These are phyloP conservation scores for Macrophomina phaseolina DNA, from an alignment of 2,329 filamentous ascomycete species.

Conservation along the genomic window DNA sequence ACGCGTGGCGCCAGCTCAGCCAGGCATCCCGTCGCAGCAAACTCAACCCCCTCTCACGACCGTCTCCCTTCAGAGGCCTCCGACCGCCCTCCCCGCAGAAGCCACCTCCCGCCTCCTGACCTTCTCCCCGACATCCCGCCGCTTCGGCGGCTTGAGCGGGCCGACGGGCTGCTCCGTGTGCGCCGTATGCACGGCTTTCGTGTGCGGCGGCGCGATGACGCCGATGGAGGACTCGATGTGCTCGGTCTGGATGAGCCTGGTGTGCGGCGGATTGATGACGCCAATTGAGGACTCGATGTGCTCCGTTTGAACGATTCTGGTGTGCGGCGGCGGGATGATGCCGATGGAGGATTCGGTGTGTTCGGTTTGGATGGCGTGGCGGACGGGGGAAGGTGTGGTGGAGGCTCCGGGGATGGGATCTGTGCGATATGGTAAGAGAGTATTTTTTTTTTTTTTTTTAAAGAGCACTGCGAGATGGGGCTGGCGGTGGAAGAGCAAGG, in stretches of 20 bases:
- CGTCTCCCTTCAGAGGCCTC: no score
- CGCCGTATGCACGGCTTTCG: not conserved
- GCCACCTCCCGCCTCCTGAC: not conserved
- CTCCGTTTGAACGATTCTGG: not conserved
- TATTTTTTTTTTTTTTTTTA: not conserved
- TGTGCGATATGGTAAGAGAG: not conserved
- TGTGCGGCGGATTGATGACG: not conserved
- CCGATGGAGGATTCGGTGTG: slow-evolving; percentile 1
- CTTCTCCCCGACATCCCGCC: not conserved
- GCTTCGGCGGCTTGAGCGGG: not conserved
- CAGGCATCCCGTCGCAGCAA: no score
- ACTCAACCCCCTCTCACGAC: no score
- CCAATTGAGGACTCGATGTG: not conserved
- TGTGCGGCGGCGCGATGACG: not conserved
- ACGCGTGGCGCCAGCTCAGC: no score
- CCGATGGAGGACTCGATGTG: not conserved
- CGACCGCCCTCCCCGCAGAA: not conserved
- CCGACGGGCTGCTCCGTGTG: not conserved
- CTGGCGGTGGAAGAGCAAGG: not conserved
- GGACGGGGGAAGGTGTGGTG: not conserved
- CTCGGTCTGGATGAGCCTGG: not conserved
- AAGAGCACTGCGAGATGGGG: no score
- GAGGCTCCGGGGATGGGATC: not conserved
- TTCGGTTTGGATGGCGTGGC: not conserved
- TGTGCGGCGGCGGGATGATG: not conserved